Conservation (phyloP, 2,329 filamentous ascomycete genomes). For the Zymoseptoria tritici region DNA sequence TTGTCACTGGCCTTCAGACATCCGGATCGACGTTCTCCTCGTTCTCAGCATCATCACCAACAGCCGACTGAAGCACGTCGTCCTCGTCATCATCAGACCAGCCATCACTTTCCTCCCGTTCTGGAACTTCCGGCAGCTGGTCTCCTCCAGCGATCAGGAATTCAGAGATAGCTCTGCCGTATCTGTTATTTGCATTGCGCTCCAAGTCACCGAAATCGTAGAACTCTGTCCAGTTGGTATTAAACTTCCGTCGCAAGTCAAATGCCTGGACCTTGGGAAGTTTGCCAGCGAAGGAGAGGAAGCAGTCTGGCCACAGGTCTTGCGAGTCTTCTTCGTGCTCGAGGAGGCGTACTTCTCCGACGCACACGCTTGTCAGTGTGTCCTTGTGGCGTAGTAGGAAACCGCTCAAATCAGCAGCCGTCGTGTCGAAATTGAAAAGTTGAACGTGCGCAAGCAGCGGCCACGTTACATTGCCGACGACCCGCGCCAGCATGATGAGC, state of each 20-base stretch:
- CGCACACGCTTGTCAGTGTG: background rate
- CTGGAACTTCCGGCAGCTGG: background rate
- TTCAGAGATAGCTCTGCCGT: background rate
- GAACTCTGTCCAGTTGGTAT: background rate
- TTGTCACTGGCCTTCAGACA: too few relatives aligned
- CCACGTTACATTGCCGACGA: background rate
- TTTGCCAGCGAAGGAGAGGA: background rate
- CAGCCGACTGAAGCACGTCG: too few relatives aligned
- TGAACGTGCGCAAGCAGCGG: background rate
- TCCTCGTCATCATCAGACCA: background rate
- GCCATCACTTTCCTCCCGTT: background rate
- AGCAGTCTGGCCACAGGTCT: background rate
- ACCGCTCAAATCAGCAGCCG: background rate
- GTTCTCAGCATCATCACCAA: too few relatives aligned
- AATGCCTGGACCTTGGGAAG: background rate
- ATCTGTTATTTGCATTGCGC: background rate
- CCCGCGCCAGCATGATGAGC: background rate
- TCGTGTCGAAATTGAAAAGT: background rate
- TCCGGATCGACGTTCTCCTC: too few relatives aligned
- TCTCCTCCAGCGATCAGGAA: background rate
- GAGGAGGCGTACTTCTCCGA: background rate
- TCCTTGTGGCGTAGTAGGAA: background rate
- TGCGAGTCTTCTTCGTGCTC: background rate
- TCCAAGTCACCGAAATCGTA: background rate
- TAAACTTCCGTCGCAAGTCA: background rate